Evolutionary conservation across 805 yeast genomes (phyloP), one percentile per base, ranked within the genome.

Genomic region (Schwanniomyces sp.): DNA sequence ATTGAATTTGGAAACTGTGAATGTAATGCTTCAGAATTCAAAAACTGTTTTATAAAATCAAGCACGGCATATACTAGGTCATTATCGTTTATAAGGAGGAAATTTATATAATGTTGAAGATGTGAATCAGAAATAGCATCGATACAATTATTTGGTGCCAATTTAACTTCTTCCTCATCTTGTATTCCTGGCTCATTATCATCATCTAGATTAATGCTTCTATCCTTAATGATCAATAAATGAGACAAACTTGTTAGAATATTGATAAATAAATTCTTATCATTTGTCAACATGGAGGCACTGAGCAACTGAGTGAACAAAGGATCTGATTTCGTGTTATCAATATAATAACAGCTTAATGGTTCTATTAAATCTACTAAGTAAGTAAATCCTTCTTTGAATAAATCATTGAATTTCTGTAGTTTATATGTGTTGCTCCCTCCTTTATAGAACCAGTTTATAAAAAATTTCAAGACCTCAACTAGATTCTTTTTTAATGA

Each of bases 321-420:
- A 12, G 80, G 80, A 59, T 91, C 94, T 54, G 85, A 84, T 43
- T 81, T 76, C 21, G 81, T 75, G 25, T 85, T 86, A 27, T 94
- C 91, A 4, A 91, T 82, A 54, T 87, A 76, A 64, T 88, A 89
- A 38, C 96, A 86, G 3, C 92, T 82, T 28, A 91, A 79, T 2
- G 91, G 84, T 62, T 94, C 98, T 51, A 88, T 78, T 28, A 91
- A 78, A 64, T 94, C 99, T 44, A 89, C 65, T 11, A 84, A 70
- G 62, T 88, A 88, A 48, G 76, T 79, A 40, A 84, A 69, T 25
- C 85, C 68, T 61, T 91, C 97, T 46, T 75, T 76, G 43, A 70
- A 70, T 44, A 63, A 66, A 49, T 64, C 65, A 32, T 64, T 61
- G 52, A 49, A 62, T 37, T 52, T 49, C 5, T 43, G 44, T 48